Percentiles rank a stretch among this genome's conserved stretches.
Evolutionary conservation across 257 asterid species (phyloP).

Genomic region (Parsonsia alboflavescens): DNA sequence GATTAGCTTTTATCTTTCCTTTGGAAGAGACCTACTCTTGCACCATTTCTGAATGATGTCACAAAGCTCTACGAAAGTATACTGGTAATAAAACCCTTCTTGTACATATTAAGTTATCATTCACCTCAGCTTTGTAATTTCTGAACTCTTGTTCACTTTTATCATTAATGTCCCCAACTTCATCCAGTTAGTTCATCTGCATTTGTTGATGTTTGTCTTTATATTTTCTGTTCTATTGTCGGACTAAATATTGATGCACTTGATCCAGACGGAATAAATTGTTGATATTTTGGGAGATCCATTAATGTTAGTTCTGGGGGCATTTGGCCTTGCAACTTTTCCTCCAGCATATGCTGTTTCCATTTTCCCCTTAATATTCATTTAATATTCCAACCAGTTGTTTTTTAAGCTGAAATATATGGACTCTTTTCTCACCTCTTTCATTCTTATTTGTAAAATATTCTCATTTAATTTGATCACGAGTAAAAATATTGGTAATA

Average conservation of each 20-base stretch:
- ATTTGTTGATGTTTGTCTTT: background rate
- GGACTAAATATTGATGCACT: background rate
- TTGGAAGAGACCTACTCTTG: background rate
- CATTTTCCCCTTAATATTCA: background rate
- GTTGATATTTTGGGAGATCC: background rate
- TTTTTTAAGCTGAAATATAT: background rate
- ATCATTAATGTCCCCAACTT: no score
- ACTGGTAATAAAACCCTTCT: background rate
- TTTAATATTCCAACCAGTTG: background rate
- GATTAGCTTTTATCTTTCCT: background rate
- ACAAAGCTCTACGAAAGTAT: background rate
- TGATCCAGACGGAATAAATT: background rate
- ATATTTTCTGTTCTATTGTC: background rate
- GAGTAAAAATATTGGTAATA: no score
- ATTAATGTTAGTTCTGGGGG: background rate
- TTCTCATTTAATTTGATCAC: no score
- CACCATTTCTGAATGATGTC: background rate
- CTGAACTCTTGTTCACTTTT: background rate
- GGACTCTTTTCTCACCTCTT: background rate
- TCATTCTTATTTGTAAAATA: background rate
- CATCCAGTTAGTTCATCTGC: background rate
- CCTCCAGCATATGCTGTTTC: background rate
- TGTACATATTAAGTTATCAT: background rate
- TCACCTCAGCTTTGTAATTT: background rate
- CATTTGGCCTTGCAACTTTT: background rate